Evolutionary conservation across 106 monocot genomes (phyloP), one percentile per base, ranked within the genome.

Genomic region (Ottelia alismoides): DNA sequence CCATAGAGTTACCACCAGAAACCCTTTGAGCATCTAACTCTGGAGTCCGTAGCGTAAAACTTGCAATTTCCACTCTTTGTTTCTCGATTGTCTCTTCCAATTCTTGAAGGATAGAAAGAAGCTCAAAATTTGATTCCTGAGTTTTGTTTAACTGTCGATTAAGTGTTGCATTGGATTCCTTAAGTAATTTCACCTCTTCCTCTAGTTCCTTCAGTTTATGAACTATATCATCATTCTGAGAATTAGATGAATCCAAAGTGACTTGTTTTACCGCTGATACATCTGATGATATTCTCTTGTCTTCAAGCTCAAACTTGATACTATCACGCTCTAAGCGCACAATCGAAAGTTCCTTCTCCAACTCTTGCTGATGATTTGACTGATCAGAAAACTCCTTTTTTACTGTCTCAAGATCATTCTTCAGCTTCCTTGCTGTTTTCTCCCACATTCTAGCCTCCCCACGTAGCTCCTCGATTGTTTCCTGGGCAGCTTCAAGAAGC

Each of bases 361-460:
- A 26, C 14, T 85, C 67, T 49, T 72, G 57, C 22, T 64, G 76
- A 32, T 67, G 76, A 50, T 75, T 85, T 20, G 85, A 71, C 64
- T 98, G 85, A 9, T 85, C 79, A 30, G 61, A 64, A 28, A 29
- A 66, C 30, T 90, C 89, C 25, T 82, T 98, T 52, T 75, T 82
- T 22, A 85, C 56, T 25, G 61, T 63, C 45, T 90, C 85, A 62
- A 89, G 59, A 27, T 89, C 89, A 69, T 62, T 31, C 58, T 85
- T 89, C 30, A 85, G 69, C 59, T 89, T 82, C 20, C 70, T 80
- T 49, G 89, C 71, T 73, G 85, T 85, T 54, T 82, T 71, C 65
- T 98, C 85, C 96, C 96, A 98, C 85, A 98, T 81, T 43, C 85
- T 85, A 25, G 85, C 81, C 76, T 98, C 89, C 68, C 82, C 89